Percentiles rank a stretch among this genome's conserved stretches.
These are phyloP conservation scores for Edaphochlamys debaryana DNA, from an alignment of 139 green algal genomes.

Conservation along the genomic window DNA sequence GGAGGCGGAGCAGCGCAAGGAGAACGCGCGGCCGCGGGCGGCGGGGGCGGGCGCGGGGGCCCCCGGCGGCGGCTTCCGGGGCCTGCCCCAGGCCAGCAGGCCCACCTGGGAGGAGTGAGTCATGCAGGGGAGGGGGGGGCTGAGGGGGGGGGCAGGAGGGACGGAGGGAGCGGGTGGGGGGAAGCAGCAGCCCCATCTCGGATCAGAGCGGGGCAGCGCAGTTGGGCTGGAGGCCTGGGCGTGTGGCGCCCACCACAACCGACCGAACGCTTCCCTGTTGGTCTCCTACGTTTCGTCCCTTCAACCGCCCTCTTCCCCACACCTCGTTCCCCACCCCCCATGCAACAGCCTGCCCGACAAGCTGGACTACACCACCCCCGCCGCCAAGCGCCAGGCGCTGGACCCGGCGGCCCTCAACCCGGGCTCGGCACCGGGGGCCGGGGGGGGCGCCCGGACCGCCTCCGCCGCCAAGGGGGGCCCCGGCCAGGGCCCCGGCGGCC, in stretches of 20 bases:
- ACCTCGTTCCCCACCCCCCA: too few relatives aligned
- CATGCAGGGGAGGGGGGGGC: too few relatives aligned
- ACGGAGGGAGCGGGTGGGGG: too few relatives aligned
- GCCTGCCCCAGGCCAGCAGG: neutral
- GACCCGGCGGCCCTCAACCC: constrained; percentile 16
- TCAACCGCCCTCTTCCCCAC: too few relatives aligned
- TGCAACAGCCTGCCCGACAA: constrained; percentile 40
- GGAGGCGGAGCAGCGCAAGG: constrained; percentile 22
- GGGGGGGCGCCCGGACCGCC: neutral
- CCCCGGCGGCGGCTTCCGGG: neutral
- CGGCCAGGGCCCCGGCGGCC: neutral
- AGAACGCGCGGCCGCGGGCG: constrained; percentile 10
- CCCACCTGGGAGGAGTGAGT: constrained; percentile 40
- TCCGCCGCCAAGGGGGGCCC: constrained; percentile 13
- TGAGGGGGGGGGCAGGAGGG: too few relatives aligned
- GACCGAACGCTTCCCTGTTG: too few relatives aligned
- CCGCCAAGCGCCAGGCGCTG: constrained; percentile 45
- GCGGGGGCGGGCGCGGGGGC: neutral
- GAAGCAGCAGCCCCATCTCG: too few relatives aligned
- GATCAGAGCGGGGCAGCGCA: too few relatives aligned
- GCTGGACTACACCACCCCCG: constrained; percentile 26
- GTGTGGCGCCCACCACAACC: too few relatives aligned
- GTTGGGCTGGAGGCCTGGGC: too few relatives aligned
- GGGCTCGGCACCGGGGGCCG: neutral
- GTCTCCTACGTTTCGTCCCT: too few relatives aligned